Evolutionary conservation across 2,329 filamentous ascomycete species (phyloP).

Genomic region (Arthrobotrys entomopaga): DNA sequence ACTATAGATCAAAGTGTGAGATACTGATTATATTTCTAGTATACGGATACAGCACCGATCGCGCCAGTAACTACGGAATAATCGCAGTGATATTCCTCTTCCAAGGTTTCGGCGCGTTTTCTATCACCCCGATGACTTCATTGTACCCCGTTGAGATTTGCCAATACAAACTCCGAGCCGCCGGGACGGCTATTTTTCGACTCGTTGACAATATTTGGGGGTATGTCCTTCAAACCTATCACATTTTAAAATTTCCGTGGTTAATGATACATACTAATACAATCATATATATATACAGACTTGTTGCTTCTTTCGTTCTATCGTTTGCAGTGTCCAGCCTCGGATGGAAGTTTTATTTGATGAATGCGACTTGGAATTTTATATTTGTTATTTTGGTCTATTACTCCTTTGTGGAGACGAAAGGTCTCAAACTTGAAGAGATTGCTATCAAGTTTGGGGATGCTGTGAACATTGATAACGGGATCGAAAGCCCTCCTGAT

Average conservation of each 20-base stretch:
- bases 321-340: constrained; percentile 60
- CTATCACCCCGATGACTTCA: constrained; percentile 61
- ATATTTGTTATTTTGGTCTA: constrained; percentile 58
- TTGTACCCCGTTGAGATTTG: constrained; percentile 61
- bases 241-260: constrained; percentile 19
- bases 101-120: constrained; percentile 61
- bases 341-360: constrained; percentile 61
- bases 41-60: constrained; percentile 62
- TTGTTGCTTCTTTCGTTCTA: constrained; percentile 59
- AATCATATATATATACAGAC: constrained; percentile 36
- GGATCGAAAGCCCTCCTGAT: neutral
- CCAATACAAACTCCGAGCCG: constrained; percentile 60
- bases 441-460: constrained; percentile 59
- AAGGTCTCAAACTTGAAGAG: constrained; percentile 59
- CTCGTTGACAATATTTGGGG: constrained; percentile 59
- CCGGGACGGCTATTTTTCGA: constrained; percentile 60
- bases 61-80: constrained; percentile 63
- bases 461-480: constrained; percentile 29
- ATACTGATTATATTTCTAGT: constrained; percentile 28
- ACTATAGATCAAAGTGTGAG: too few species aligned
- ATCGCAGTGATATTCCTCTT: constrained; percentile 62
- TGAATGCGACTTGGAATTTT: constrained; percentile 60
- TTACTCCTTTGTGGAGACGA: constrained; percentile 60
- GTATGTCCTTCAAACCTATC: constrained; percentile 57
- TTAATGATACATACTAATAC: too few species aligned